Evolutionary conservation across 192 early-diverging fungal species (phyloP).

Genomic region (Podila horticola): DNA sequence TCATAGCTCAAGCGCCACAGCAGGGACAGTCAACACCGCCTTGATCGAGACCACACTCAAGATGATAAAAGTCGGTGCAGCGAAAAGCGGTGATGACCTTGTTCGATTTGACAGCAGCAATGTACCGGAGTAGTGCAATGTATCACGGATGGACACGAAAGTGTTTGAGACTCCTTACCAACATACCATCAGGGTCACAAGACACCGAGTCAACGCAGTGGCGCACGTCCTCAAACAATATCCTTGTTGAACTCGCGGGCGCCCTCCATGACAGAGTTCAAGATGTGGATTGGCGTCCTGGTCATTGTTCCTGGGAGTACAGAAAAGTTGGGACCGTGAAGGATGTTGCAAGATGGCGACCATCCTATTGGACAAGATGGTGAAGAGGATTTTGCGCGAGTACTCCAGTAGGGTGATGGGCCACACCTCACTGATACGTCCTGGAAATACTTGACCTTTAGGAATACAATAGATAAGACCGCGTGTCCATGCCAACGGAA

Average conservation of each 20-base stretch:
- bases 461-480: slow-evolving; percentile 24
- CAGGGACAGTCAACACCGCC: slow-evolving; percentile 24
- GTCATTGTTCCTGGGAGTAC: slow-evolving; percentile 22
- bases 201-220: slow-evolving; percentile 22
- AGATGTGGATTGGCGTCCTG: slow-evolving; percentile 22
- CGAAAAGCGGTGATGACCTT: slow-evolving; percentile 11
- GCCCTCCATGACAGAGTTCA: slow-evolving; percentile 26
- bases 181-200: slow-evolving; percentile 13
- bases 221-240: slow-evolving; percentile 22
- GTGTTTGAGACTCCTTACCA: neutral
- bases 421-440: slow-evolving; percentile 17
- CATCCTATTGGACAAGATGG: slow-evolving; percentile 4
- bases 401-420: slow-evolving; percentile 19
- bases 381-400: slow-evolving; percentile 20
- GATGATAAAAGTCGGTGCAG: slow-evolving; percentile 4
- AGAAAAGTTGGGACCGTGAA: slow-evolving; percentile 17
- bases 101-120: slow-evolving; percentile 6
- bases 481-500: slow-evolving; percentile 1
- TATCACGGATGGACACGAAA: neutral
- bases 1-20: slow-evolving; percentile 10
- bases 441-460: slow-evolving; percentile 7
- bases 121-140: neutral
- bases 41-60: slow-evolving; percentile 17
- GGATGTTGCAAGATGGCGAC: neutral
- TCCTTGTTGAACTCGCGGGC: slow-evolving; percentile 17